Base-by-base conservation (phyloP, 176 grass and related monocot species). In the Bonia amplexicaulis region DNA sequence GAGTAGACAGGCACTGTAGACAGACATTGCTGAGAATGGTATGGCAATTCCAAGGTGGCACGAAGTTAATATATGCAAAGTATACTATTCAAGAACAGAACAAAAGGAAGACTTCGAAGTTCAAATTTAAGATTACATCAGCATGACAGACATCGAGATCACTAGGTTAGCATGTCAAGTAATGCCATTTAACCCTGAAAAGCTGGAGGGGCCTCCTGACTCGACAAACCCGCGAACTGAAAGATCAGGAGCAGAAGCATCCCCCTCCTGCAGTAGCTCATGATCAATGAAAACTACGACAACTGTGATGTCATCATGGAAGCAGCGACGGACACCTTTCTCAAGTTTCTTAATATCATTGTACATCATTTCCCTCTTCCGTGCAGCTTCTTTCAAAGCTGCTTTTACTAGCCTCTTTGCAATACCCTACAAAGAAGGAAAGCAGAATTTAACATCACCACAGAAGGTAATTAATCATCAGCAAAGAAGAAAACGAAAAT, bases 181-280 rank as follows among this genome's bases (percentile, higher is more conserved):
- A 79, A 91, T 82, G 71, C 23, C 85, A 84, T 92, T 92, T 84
- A 99, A 79, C 62, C 81, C 90, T 69, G 96, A 91, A 89, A 90
- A 82, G 79, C 86, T 92, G 44, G 96, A 99, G 69, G 90, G 75
- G 14, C 87, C 91, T 44, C 87, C 85, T 63, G 91, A 83, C 77
- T 96, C 91, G 31, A 86, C 76, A 79, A 98, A 98, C 48, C 96
- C 96, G 14, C 91, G 96, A 69, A 98, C 84, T 16, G 96, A 98
- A 59, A 94, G 84, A 79, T 96, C 96, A 46, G 88, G 83, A 69
- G 87, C 58, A 86, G 90, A 87, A 7, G 49, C 57, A 84, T 77
- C 62, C 23, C 76, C 76, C 42, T 90, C 86, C 63, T 74, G 60
- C 35, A 79, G 69, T 47, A 92, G 72, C 80, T 89, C 88, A 59